phyloP scores from a whole-genome alignment of 495 filamentous ascomycete species.

The Polyplosphaeria fusca region DNA sequence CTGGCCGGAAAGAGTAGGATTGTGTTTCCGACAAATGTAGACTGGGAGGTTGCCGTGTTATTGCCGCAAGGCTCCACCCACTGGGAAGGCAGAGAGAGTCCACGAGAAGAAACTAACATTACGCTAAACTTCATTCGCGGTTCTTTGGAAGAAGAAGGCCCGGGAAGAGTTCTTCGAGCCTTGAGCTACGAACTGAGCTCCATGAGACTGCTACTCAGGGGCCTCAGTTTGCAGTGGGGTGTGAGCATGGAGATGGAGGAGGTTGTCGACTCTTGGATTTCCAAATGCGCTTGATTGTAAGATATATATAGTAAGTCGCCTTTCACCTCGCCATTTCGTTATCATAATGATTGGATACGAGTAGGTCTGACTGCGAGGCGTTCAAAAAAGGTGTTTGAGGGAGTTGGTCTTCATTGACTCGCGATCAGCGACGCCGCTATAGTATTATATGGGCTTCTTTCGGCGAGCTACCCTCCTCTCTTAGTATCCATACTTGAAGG shows the following conservation, averaged over 20 bases:
- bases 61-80: not conserved
- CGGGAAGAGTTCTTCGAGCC: not conserved
- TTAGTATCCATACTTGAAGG: conserved; percentile 18
- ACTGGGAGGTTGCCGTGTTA: conserved; percentile 2
- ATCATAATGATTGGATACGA: too few relatives aligned
- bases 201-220: conserved; percentile 9
- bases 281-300: conserved; percentile 3
- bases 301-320: too few relatives aligned
- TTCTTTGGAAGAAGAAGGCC: not conserved
- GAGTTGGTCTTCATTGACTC: too few relatives aligned
- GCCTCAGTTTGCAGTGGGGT: conserved; percentile 3
- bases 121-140: conserved; percentile 1
- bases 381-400: too few relatives aligned
- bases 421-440: too few relatives aligned
- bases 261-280: conserved; percentile 6
- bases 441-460: too few relatives aligned
- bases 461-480: too few relatives aligned
- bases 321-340: too few relatives aligned
- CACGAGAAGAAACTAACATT: not conserved
- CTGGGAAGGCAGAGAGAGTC: not conserved
- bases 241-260: conserved; percentile 9
- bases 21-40: not conserved
- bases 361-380: too few relatives aligned
- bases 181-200: conserved; percentile 8
- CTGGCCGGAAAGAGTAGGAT: conserved; percentile 6